Base-by-base conservation (phyloP, 768 basidiomycete genomes). In the Sistotremastrum niveocremeum region DNA sequence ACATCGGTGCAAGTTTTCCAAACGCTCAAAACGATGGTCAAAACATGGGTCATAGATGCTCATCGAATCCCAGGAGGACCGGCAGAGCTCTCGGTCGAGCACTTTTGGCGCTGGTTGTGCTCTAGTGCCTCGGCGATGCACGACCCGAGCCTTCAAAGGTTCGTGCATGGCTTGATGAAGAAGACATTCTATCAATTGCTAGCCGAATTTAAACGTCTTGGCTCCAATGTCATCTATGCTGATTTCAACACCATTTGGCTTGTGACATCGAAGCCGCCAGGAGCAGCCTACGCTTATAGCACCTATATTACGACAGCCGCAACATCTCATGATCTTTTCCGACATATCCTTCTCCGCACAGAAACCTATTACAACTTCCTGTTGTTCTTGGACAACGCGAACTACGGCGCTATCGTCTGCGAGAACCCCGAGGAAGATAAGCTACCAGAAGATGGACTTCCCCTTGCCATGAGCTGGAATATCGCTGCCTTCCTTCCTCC, bases 41-140 rank as follows among this genome's bases (percentile, higher is more conserved):
- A 87, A 59, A 64, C 71, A 0, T 98, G 95, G 95, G 76, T 91
- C 39, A 69, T 90, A 29, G 89, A 97, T 60, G 63, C 65, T 39
- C 61, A 60, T 34, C 82, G 85, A 55, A 76, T 89, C 44, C 77
- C 77, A 52, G 66, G 72, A 50, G 72, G 80, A 52, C 78, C 81
- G 0, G 80, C 84, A 1, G 71, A 74, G 2, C 56, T 85, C 3
- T 77, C 80, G 3, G 74, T 95, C 44, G 86, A 93, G 56, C 91
- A 98, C 62, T 97, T 98, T 66, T 97, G 93, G 90, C 72, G 95
- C 38, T 99, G 95, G 95, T 74, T 95, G 52, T 84, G 81, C 60
- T 89, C 89, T 2, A 78, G 74, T 39, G 71, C 79, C 4, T 85
- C 91, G 11, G 73, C 81, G 48, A 77, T 98, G 68, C 93, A 89